Conservation (phyloP, 345 rosid species). For the Draba incana region DNA sequence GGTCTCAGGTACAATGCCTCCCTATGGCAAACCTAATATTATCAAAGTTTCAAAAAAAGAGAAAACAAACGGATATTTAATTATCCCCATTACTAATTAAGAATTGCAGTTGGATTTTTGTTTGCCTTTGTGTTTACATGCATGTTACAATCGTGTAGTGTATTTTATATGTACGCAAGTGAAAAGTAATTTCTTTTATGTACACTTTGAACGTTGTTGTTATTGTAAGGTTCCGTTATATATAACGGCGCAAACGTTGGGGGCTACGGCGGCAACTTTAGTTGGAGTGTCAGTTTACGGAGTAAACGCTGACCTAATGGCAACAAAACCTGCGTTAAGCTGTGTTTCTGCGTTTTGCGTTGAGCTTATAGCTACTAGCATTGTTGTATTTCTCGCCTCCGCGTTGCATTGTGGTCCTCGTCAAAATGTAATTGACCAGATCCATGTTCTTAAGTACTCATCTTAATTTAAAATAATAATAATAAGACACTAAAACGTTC, state of each 20-base stretch:
- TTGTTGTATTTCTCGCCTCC: constrained; percentile 65
- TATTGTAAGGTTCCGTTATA: constrained; percentile 69
- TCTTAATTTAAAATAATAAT: too few species aligned
- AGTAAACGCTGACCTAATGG: constrained; percentile 57
- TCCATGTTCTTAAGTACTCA: not conserved
- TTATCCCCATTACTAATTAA: too few species aligned
- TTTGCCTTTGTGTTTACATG: too few species aligned
- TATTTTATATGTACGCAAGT: too few species aligned
- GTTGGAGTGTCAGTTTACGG: constrained; percentile 58
- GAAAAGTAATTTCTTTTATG: too few species aligned
- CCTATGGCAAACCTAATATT: not conserved
- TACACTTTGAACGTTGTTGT: not conserved
- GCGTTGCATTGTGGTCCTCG: constrained; percentile 55
- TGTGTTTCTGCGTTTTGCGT: constrained; percentile 73
- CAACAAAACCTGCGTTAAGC: constrained; percentile 59
- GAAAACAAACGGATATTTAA: too few species aligned
- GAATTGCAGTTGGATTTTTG: too few species aligned
- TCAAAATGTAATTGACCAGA: constrained; percentile 51
- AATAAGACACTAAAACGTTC: too few species aligned
- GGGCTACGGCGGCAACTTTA: constrained; percentile 65
- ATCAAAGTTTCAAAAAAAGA: too few species aligned
- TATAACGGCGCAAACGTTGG: constrained; percentile 65
- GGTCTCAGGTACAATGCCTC: constrained; percentile 59
- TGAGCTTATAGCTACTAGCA: constrained; percentile 72
- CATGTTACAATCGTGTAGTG: too few species aligned